A percentile compares a stretch with the other conserved stretches of the same genome.
phyloP scores from a whole-genome alignment of 2,329 filamentous ascomycete genomes.

The Colletotrichum sojae region DNA sequence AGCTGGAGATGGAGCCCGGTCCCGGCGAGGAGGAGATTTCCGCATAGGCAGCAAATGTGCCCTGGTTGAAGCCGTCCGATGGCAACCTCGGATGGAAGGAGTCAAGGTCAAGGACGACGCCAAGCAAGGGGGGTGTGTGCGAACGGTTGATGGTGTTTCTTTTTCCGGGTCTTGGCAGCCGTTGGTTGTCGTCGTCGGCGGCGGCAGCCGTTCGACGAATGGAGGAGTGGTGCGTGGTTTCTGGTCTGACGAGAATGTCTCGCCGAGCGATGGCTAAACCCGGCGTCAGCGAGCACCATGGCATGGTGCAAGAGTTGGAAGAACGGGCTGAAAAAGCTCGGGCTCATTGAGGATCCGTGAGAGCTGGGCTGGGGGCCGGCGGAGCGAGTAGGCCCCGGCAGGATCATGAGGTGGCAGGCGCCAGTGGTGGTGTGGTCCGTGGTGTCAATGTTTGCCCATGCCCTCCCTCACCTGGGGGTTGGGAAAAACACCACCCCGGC shows the following conservation, averaged over 20 bases:
- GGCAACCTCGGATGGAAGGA: conserved; percentile 3
- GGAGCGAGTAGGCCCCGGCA: conserved; percentile 7
- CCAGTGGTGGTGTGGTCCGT: conserved; percentile 19
- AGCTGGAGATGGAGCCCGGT: no score
- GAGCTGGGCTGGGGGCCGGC: conserved; percentile 17
- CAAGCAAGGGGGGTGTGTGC: conserved; percentile 6
- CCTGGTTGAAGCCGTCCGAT: no score
- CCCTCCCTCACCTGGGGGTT: conserved; percentile 17
- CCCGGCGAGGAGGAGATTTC: no score
- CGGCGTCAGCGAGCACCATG: conserved; percentile 6
- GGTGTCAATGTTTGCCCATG: conserved; percentile 32
- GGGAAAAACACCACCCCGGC: conserved; percentile 20
- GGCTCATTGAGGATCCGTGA: conserved; percentile 28
- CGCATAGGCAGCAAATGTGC: no score
- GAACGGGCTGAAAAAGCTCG: conserved; percentile 31
- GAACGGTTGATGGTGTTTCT: conserved; percentile 23
- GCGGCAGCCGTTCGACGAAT: conserved; percentile 22
- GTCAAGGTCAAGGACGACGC: not conserved
- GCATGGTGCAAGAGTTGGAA: not conserved
- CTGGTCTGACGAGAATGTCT: conserved; percentile 26
- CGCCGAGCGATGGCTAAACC: conserved; percentile 22
- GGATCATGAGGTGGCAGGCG: conserved; percentile 30
- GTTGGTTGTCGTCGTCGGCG: conserved; percentile 37
- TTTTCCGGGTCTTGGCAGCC: conserved; percentile 37
- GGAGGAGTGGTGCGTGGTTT: conserved; percentile 25